These are phyloP conservation scores for Ensete glaucum DNA, from an alignment of 176 grass and related monocot genomes.

Conservation along the genomic window DNA sequence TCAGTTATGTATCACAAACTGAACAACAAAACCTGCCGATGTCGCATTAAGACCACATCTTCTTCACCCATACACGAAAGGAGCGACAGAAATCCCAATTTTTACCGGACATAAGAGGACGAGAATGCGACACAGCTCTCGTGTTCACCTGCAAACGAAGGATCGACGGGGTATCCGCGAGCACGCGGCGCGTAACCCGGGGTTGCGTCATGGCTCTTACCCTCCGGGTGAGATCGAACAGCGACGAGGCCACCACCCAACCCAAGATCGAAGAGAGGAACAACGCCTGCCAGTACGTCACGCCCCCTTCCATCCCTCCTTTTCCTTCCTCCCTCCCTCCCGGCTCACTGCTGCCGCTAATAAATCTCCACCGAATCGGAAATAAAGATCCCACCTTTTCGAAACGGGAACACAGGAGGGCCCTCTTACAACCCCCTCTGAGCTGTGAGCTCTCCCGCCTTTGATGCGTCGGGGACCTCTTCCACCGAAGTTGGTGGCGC, in stretches of 20 bases:
- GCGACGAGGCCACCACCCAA: conserved; percentile 70
- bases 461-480: not conserved
- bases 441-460: conserved; percentile 7
- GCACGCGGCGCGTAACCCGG: conserved; percentile 54
- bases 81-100: not conserved
- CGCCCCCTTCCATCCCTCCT: conserved; percentile 32
- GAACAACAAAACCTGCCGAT: not conserved
- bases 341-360: conserved; percentile 9
- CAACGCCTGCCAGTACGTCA: conserved; percentile 70
- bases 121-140: not conserved
- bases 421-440: not conserved
- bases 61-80: too few relatives aligned
- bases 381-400: not conserved
- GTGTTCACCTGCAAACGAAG: conserved; percentile 52
- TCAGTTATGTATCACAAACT: not conserved
- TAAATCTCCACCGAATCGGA: not conserved
- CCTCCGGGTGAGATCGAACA: conserved; percentile 67
- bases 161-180: conserved; percentile 53
- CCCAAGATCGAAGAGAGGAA: conserved; percentile 46
- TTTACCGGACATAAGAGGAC: not conserved
- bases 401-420: not conserved
- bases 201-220: conserved; percentile 49
- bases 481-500: not conserved
- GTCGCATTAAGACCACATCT: too few relatives aligned
- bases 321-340: not conserved